phyloP scores from a whole-genome alignment of 2,329 filamentous ascomycete species.

The Plenodomus tracheiphilus region DNA sequence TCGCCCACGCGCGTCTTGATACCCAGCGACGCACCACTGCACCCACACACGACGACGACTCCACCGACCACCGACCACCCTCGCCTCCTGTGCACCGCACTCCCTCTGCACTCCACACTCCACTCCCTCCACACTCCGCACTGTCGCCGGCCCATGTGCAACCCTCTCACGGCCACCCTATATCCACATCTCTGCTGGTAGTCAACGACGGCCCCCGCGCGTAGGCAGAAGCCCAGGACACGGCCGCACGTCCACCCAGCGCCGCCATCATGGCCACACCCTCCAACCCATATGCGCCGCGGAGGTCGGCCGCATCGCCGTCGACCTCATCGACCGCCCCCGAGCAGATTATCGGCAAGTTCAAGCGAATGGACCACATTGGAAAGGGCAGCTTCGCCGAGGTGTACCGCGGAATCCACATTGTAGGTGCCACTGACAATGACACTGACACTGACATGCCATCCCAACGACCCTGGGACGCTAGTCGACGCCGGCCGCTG shows the following conservation, averaged over 20 bases:
- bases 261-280: slow-evolving; percentile 43
- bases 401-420: slow-evolving; percentile 85
- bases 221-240: slow-evolving; percentile 4
- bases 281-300: slow-evolving; percentile 35
- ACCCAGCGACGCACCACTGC: background rate
- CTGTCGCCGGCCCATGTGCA: slow-evolving; percentile 39
- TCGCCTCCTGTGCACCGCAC: background rate
- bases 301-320: slow-evolving; percentile 44
- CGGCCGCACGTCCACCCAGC: slow-evolving; percentile 21
- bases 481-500: slow-evolving; percentile 10
- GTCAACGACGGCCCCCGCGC: slow-evolving; percentile 16
- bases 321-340: slow-evolving; percentile 31
- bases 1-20: background rate
- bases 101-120: no score
- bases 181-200: slow-evolving; percentile 47
- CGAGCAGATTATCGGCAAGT: slow-evolving; percentile 66
- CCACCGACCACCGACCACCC: background rate
- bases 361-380: slow-evolving; percentile 83
- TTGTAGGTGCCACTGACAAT: slow-evolving; percentile 61
- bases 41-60: background rate
- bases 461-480: background rate
- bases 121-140: no score
- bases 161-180: slow-evolving; percentile 41
- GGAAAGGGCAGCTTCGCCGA: slow-evolving; percentile 97
- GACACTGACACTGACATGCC: no score